Conservation (phyloP, 1,139 yeast genomes). For the Geotrichum bryndzae region DNA sequence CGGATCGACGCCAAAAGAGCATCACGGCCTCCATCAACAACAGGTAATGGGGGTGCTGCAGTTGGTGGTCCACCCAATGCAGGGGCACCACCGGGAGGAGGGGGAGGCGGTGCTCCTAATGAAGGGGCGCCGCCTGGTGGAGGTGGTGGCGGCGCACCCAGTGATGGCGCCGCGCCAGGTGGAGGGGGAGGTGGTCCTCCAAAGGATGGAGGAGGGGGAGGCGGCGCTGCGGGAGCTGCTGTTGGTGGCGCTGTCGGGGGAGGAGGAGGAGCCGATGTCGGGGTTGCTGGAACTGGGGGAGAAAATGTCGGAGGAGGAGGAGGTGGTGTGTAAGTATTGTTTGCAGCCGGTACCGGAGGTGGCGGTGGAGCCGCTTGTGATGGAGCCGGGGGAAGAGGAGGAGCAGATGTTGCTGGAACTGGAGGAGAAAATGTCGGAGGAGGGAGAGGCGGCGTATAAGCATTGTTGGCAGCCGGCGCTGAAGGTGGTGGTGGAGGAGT, state of each 20-base stretch:
- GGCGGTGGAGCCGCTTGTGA: slow-evolving; percentile 31
- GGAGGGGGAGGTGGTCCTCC: slow-evolving; percentile 6
- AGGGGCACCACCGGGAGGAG: slow-evolving; percentile 40
- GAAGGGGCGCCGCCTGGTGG: slow-evolving; percentile 18
- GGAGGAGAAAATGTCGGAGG: slow-evolving; percentile 30
- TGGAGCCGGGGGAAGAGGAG: slow-evolving; percentile 35
- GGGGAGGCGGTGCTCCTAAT: slow-evolving; percentile 30
- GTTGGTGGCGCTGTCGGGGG: slow-evolving; percentile 30
- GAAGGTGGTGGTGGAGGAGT: slow-evolving; percentile 26
- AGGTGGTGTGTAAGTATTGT: slow-evolving; percentile 24
- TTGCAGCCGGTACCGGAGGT: slow-evolving; percentile 28
- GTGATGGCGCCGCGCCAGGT: too few relatives aligned
- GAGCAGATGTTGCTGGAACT: slow-evolving; percentile 23
- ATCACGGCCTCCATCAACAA: slow-evolving; percentile 60
- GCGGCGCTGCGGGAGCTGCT: slow-evolving; percentile 34
- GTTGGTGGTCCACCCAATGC: slow-evolving; percentile 36
- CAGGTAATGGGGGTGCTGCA: slow-evolving; percentile 34
- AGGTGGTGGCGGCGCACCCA: slow-evolving; percentile 21
- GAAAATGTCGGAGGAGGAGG: slow-evolving; percentile 31
- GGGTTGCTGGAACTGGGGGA: slow-evolving; percentile 23
- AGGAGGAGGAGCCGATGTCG: slow-evolving; percentile 33
- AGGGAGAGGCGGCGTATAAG: slow-evolving; percentile 25
- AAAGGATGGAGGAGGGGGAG: slow-evolving; percentile 34
- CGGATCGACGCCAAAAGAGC: slow-evolving; percentile 85
- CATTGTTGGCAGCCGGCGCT: slow-evolving; percentile 27